Base-by-base conservation (phyloP, 371 early-diverging fungal genomes). In the Rhizomucor pusillus region DNA sequence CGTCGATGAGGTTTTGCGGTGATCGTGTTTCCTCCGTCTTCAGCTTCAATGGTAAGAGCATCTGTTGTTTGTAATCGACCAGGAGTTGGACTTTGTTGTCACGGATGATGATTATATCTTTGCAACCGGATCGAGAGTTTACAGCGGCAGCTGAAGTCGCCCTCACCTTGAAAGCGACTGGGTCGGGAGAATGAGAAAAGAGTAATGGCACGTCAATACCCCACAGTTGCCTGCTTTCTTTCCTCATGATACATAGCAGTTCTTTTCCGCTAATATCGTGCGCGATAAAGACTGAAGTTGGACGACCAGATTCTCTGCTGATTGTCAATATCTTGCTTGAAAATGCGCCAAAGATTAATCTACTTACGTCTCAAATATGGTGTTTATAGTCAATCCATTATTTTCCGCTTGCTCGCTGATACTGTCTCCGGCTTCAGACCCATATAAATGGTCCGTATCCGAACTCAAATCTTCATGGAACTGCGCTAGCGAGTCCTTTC, bases 391-490 rank as follows among this genome's bases (percentile, higher is more conserved):
- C 36, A 40, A 33, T n/a, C 35, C 41, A 29, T 19, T 36, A 34
- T 14, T 16, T 7, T 59, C 43, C 24, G 57, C 41, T 20, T 41
- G 51, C 36, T 59, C 53, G n/a, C 36, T 44, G 18, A 47, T 40
- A 20, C 55, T 55, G 39, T 55, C 48, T 4, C 55, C 48, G n/a
- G 55, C 55, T 29, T 55, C 55, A 7, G 55, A 55, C 5, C 55
- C 55, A 55, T 40, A 55, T 0, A 55, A 23, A 18, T 55, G 47
- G 29, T 55, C 47, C 7, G 55, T 55, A 40, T 55, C 55, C 5
- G 48, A 55, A 18, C 55, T 55, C 18, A 47, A 55, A 41, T 55
- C 55, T n/a, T 55, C 55, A 16, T 47, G 55, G 18, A 55, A 55
- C 22, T 48, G 55, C 3, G 46, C 48, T n/a, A 46, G 39, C 5